phyloP scores from a whole-genome alignment of 1,139 yeast genomes.

The Yamadazyma triangularis region DNA sequence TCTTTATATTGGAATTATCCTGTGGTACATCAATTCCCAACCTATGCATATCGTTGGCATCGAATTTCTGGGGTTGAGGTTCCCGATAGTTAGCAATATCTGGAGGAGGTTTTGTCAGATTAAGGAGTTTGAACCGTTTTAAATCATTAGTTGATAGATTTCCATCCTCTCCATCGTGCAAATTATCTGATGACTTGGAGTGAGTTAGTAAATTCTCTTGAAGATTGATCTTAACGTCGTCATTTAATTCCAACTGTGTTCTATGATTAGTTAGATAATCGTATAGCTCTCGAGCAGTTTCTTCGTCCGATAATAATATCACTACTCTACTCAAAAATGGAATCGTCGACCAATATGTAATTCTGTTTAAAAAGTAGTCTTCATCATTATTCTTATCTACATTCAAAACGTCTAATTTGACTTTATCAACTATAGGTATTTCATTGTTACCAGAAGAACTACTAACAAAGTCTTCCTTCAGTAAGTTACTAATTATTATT shows the following conservation, averaged over 20 bases:
- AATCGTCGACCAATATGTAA: conserved; percentile 43
- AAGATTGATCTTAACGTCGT: conserved; percentile 25
- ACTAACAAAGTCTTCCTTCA: conserved; percentile 26
- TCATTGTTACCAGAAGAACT: conserved; percentile 6
- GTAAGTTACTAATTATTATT: conserved; percentile 34
- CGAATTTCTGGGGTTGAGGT: conserved; percentile 35
- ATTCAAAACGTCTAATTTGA: conserved; percentile 31
- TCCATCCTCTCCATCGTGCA: conserved; percentile 15
- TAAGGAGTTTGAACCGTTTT: conserved; percentile 18
- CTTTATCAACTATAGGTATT: conserved; percentile 31
- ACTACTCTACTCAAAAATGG: conserved; percentile 40
- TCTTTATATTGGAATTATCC: conserved; percentile 2
- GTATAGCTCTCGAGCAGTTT: conserved; percentile 24
- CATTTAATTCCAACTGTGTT: conserved; percentile 5
- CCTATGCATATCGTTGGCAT: conserved; percentile 24
- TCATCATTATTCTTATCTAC: conserved; percentile 14
- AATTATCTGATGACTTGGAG: conserved; percentile 34
- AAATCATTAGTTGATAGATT: conserved; percentile 22
- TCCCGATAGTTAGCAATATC: conserved; percentile 23
- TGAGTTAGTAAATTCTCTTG: conserved; percentile 40
- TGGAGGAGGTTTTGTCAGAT: conserved; percentile 5
- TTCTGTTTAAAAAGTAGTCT: conserved; percentile 23
- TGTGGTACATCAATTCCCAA: conserved; percentile 8
- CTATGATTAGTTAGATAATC: conserved; percentile 14
- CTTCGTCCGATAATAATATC: conserved; percentile 32